Conservation (phyloP, 345 rosid species). For the Boechera divaricarpa region DNA sequence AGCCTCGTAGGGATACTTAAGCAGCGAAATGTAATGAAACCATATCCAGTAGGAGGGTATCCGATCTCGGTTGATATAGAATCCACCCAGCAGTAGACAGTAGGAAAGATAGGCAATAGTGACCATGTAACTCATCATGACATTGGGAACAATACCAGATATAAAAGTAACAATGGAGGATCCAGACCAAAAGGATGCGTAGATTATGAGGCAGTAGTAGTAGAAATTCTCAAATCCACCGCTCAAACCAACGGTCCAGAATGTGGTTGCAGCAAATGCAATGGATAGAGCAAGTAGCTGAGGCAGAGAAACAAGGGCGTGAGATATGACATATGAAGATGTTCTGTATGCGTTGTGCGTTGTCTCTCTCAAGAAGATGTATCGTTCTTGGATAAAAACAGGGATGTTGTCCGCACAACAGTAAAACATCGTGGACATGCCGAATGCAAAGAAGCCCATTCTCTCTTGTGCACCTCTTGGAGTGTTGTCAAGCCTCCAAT, state of each 20-base stretch:
- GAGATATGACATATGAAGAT: slow-evolving; percentile 60
- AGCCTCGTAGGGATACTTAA: slow-evolving; percentile 49
- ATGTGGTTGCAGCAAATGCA: slow-evolving; percentile 52
- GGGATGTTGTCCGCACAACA: slow-evolving; percentile 57
- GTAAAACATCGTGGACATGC: slow-evolving; percentile 52
- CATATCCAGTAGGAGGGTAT: slow-evolving; percentile 50
- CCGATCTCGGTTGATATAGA: slow-evolving; percentile 48
- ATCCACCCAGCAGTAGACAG: slow-evolving; percentile 47
- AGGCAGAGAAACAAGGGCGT: slow-evolving; percentile 53
- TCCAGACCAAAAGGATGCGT: slow-evolving; percentile 74
- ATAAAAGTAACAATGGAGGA: slow-evolving; percentile 61
- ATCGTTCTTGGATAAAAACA: slow-evolving; percentile 61
- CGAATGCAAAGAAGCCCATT: slow-evolving; percentile 58
- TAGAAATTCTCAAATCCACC: slow-evolving; percentile 53
- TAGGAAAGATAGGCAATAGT: slow-evolving; percentile 56
- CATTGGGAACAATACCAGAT: slow-evolving; percentile 53
- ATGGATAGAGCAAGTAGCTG: slow-evolving; percentile 53
- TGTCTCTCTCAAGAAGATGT: slow-evolving; percentile 79
- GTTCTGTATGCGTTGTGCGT: slow-evolving; percentile 53
- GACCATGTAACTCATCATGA: slow-evolving; percentile 51
- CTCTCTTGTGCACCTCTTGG: slow-evolving; percentile 53
- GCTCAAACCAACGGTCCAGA: slow-evolving; percentile 61
- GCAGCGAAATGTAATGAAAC: slow-evolving; percentile 48
- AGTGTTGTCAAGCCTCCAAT: slow-evolving; percentile 56
- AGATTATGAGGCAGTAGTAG: slow-evolving; percentile 55